Percentiles rank a stretch among this genome's conserved stretches.
phyloP scores from a whole-genome alignment of 345 rosid species.

The Toxicodendron radicans region DNA sequence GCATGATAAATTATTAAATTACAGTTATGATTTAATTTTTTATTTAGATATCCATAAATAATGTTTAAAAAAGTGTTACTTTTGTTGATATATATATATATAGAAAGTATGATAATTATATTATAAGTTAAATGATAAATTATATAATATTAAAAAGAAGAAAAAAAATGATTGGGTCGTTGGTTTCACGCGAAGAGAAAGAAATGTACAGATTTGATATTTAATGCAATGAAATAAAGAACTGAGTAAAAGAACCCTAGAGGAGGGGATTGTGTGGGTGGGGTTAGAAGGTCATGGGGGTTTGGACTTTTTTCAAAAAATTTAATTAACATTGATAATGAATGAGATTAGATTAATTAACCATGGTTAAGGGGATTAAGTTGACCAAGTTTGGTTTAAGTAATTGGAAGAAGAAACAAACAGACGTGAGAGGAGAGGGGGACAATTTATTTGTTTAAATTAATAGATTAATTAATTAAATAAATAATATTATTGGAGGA shows the following conservation, averaged over 20 bases:
- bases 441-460: neutral
- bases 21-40: neutral
- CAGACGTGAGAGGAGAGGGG: neutral
- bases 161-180: neutral
- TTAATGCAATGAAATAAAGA: constrained; percentile 9
- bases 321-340: neutral
- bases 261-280: constrained; percentile 30
- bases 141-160: neutral
- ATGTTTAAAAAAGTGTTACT: neutral
- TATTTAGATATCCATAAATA: neutral
- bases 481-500: constrained; percentile 3
- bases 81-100: neutral
- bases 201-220: neutral
- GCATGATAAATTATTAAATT: neutral
- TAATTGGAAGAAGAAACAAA: neutral
- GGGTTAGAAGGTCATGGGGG: constrained; percentile 32
- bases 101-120: neutral
- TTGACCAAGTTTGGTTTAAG: constrained; percentile 41
- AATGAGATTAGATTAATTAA: constrained; percentile 19
- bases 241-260: constrained; percentile 30
- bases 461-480: no score
- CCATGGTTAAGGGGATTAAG: constrained; percentile 37
- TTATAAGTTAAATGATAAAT: neutral
- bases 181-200: constrained; percentile 13
- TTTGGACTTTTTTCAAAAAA: constrained; percentile 16